Evolutionary conservation across 257 asterid genomes (phyloP).

Genomic region (Osmanthus fragrans): DNA sequence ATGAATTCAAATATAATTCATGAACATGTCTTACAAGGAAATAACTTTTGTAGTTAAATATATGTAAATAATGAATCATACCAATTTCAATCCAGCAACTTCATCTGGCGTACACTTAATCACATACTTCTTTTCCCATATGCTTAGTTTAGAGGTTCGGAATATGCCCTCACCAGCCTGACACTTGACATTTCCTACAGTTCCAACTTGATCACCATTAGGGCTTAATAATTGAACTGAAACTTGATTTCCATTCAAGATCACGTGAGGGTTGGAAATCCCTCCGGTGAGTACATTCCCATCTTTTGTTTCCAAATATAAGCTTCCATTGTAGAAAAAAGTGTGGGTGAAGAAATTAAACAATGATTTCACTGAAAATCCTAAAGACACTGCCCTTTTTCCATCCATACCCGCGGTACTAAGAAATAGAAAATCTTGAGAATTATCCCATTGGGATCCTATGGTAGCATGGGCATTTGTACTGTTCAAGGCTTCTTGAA

Average conservation of each 20-base stretch:
- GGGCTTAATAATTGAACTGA: conserved; percentile 27
- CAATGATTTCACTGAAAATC: conserved; percentile 35
- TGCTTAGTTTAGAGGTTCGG: conserved; percentile 20
- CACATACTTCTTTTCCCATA: conserved; percentile 33
- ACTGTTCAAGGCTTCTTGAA: conserved; percentile 36
- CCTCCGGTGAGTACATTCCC: conserved; percentile 43
- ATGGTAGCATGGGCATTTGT: conserved; percentile 40
- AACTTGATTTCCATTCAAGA: conserved; percentile 22
- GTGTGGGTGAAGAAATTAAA: conserved; percentile 27
- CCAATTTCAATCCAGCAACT: conserved; percentile 49
- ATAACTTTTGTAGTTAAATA: background rate
- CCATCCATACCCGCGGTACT: conserved; percentile 31
- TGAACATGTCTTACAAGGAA: background rate
- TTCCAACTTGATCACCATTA: conserved; percentile 23
- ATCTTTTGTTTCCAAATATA: conserved; percentile 46
- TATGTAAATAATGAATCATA: conserved; percentile 24
- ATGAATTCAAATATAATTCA: background rate
- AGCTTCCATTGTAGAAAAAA: conserved; percentile 34
- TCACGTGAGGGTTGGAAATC: conserved; percentile 36
- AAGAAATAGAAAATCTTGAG: conserved; percentile 31
- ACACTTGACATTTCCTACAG: conserved; percentile 40
- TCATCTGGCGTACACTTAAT: conserved; percentile 40
- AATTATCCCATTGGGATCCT: conserved; percentile 40
- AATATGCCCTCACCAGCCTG: conserved; percentile 6
- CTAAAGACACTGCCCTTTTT: conserved; percentile 45